These are phyloP conservation scores for Malus asiatica DNA, from an alignment of 306 rosid species.

Conservation along the genomic window DNA sequence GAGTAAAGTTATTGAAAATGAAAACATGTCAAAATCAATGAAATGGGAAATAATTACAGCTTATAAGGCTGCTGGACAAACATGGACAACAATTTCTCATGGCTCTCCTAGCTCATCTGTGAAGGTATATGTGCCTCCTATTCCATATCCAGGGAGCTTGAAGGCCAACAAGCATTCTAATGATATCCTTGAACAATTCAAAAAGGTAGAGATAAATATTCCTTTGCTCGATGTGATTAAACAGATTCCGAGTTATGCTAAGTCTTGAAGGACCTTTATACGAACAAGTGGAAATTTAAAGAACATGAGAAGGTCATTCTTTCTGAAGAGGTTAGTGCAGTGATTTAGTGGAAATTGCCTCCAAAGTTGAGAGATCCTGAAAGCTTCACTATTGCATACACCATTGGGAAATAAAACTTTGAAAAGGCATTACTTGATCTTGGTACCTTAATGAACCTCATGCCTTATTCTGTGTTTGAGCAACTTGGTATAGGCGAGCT, in stretches of 20 bases:
- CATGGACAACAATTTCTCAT: too few relatives aligned
- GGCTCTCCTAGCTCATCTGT: not conserved
- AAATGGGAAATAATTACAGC: too few relatives aligned
- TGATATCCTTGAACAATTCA: not conserved
- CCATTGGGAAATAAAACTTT: not conserved
- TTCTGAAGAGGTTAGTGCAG: not conserved
- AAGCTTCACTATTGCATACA: not conserved
- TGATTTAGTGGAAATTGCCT: not conserved
- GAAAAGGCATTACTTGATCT: not conserved
- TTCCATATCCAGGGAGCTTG: not conserved
- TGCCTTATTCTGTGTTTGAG: not conserved
- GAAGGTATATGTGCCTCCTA: not conserved
- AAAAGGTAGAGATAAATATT: not conserved
- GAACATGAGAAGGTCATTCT: not conserved
- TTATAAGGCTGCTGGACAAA: too few relatives aligned
- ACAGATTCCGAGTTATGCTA: not conserved
- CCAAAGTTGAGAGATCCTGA: not conserved
- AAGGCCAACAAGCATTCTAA: not conserved
- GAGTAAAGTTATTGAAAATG: too few relatives aligned
- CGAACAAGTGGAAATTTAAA: not conserved
- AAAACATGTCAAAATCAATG: too few relatives aligned
- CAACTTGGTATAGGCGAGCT: not conserved
- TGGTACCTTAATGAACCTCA: not conserved
- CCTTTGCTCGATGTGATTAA: not conserved
- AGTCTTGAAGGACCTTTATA: not conserved